A percentile compares a stretch with the other conserved stretches of the same genome.
These are phyloP conservation scores for Trichoderma polysporum DNA, from an alignment of 2,329 filamentous ascomycete genomes.

Conservation along the genomic window DNA sequence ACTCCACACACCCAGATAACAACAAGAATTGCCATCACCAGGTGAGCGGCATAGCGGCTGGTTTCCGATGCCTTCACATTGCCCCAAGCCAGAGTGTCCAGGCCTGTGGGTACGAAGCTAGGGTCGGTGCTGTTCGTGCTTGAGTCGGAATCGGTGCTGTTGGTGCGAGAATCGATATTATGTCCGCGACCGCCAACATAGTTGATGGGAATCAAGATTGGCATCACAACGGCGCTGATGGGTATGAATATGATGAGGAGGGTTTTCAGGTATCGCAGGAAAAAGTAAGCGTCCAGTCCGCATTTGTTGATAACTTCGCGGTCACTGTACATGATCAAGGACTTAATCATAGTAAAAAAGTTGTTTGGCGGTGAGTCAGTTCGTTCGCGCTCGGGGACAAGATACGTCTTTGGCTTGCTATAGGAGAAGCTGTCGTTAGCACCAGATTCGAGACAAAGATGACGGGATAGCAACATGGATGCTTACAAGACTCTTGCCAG, in stretches of 20 bases:
- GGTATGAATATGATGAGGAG: constrained; percentile 91
- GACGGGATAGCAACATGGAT: neutral
- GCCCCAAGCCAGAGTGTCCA: constrained; percentile 84
- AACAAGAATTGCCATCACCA: constrained; percentile 74
- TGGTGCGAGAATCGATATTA: constrained; percentile 43
- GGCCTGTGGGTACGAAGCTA: constrained; percentile 48
- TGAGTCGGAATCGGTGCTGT: constrained; percentile 27
- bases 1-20: constrained; percentile 84
- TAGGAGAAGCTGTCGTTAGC: neutral
- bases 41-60: constrained; percentile 77
- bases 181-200: constrained; percentile 67
- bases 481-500: constrained; percentile 79
- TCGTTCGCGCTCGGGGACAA: constrained; percentile 81
- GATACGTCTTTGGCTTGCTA: constrained; percentile 79
- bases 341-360: constrained; percentile 52
- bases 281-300: constrained; percentile 95
- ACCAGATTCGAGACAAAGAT: neutral
- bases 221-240: constrained; percentile 73
- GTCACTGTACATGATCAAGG: constrained; percentile 67
- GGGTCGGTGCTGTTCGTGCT: constrained; percentile 27
- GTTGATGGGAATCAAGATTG: constrained; percentile 85
- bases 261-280: constrained; percentile 76
- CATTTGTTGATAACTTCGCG: constrained; percentile 92
- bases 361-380: constrained; percentile 68
- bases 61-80: constrained; percentile 71